Conservation (phyloP, 2,329 filamentous ascomycete genomes). For the Phialophora verrucosa region DNA sequence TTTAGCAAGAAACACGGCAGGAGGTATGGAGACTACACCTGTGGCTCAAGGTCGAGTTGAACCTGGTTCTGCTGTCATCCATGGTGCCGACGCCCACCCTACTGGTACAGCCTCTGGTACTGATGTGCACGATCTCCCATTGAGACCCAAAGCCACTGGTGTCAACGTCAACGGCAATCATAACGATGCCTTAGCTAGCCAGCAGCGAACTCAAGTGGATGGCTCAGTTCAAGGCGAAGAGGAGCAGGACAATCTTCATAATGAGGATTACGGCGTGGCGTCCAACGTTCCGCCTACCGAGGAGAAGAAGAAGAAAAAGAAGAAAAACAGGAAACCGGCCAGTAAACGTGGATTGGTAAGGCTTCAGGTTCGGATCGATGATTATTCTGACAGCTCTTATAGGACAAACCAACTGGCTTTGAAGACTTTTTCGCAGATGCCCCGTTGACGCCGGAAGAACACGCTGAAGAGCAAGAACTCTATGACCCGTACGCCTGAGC, state of each 20-base stretch:
- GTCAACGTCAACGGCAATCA: neutral
- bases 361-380: slow-evolving; percentile 26
- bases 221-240: slow-evolving; percentile 5
- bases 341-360: slow-evolving; percentile 47
- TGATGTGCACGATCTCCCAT: slow-evolving; percentile 2
- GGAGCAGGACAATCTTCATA: slow-evolving; percentile 11
- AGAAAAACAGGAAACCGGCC: slow-evolving; percentile 46
- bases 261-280: slow-evolving; percentile 28
- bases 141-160: neutral
- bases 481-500: slow-evolving; percentile 65
- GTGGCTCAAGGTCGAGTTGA: neutral
- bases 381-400: slow-evolving; percentile 4
- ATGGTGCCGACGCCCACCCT: neutral
- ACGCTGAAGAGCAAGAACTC: slow-evolving; percentile 68
- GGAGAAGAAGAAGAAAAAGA: slow-evolving; percentile 44
- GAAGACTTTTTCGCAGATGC: slow-evolving; percentile 83
- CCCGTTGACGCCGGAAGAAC: slow-evolving; percentile 74
- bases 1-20: neutral
- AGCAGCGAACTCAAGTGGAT: neutral
- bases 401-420: slow-evolving; percentile 67
- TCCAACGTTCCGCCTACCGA: slow-evolving; percentile 26
- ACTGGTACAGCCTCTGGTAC: neutral
- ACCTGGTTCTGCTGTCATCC: neutral
- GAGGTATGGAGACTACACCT: neutral
- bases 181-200: neutral